A percentile compares a stretch with the other conserved stretches of the same genome.
These are phyloP conservation scores for Canavalia gladiata DNA, from an alignment of 306 rosid species.

Conservation along the genomic window DNA sequence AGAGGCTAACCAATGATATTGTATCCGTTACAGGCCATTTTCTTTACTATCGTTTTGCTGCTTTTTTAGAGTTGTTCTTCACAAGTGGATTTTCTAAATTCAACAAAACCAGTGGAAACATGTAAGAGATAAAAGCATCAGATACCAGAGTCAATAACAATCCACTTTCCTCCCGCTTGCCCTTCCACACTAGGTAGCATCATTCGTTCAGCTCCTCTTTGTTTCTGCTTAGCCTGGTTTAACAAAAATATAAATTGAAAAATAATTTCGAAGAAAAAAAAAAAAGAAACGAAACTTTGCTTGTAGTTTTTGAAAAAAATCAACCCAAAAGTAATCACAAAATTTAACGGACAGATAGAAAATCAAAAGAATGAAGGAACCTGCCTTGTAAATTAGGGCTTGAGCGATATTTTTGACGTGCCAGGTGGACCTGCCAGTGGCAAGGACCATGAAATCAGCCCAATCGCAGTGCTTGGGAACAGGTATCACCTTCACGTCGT, in stretches of 20 bases:
- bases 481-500: conserved; percentile 79
- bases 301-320: neutral
- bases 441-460: conserved; percentile 92
- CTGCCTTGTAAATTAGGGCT: conserved; percentile 88
- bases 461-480: conserved; percentile 65
- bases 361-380: conserved; percentile 36
- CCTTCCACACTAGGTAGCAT: conserved; percentile 92
- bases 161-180: conserved; percentile 89
- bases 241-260: neutral
- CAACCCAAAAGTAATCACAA: neutral
- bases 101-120: conserved; percentile 30
- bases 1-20: neutral
- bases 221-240: conserved; percentile 89
- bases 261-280: neutral
- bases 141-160: conserved; percentile 90
- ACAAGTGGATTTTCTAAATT: neutral
- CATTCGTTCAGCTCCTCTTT: conserved; percentile 71
- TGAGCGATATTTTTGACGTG: conserved; percentile 96
- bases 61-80: no score
- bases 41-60: no score
- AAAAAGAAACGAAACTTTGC: neutral
- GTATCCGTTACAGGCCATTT: neutral
- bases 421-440: conserved; percentile 93
- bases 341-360: neutral
- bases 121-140: conserved; percentile 28